phyloP scores from a whole-genome alignment of 192 early-diverging fungal species.

The Podila epicladia region DNA sequence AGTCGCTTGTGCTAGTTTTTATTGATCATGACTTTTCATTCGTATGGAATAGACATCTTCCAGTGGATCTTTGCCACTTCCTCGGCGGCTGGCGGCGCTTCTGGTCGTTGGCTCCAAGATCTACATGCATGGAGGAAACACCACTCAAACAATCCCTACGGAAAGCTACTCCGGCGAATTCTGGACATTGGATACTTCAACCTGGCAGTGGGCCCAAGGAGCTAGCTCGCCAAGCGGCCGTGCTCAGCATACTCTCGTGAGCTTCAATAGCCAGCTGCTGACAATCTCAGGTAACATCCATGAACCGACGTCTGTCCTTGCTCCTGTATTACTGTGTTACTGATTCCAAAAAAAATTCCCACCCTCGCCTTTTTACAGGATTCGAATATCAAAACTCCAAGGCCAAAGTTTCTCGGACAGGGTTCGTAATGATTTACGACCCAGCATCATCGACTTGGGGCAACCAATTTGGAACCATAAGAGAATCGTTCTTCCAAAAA shows the following conservation, averaged over 20 bases:
- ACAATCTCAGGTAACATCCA: slow-evolving; percentile 19
- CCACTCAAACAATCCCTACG: slow-evolving; percentile 32
- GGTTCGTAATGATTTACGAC: slow-evolving; percentile 26
- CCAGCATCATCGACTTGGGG: slow-evolving; percentile 16
- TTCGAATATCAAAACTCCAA: slow-evolving; percentile 26
- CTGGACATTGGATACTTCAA: slow-evolving; percentile 28
- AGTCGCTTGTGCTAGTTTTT: too few species aligned
- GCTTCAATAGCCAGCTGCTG: slow-evolving; percentile 12
- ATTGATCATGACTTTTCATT: background rate
- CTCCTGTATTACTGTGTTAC: too few species aligned
- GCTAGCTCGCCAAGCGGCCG: slow-evolving; percentile 13
- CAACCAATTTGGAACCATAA: slow-evolving; percentile 24
- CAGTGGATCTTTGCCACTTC: slow-evolving; percentile 16
- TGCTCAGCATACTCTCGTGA: slow-evolving; percentile 24
- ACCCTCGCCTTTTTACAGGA: too few species aligned
- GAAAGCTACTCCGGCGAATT: slow-evolving; percentile 19
- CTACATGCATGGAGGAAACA: slow-evolving; percentile 51
- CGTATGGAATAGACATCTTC: slow-evolving; percentile 4
- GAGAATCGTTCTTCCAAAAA: slow-evolving; percentile 14
- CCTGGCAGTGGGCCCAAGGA: slow-evolving; percentile 23
- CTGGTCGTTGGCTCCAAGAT: slow-evolving; percentile 22
- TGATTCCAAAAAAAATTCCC: too few species aligned
- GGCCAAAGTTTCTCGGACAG: slow-evolving; percentile 14
- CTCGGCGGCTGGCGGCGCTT: slow-evolving; percentile 21
- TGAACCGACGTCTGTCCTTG: too few species aligned